Evolutionary conservation across 169 alveolate species (phyloP), one percentile per base, ranked within the genome.

Genomic region (Babesia bovis): DNA sequence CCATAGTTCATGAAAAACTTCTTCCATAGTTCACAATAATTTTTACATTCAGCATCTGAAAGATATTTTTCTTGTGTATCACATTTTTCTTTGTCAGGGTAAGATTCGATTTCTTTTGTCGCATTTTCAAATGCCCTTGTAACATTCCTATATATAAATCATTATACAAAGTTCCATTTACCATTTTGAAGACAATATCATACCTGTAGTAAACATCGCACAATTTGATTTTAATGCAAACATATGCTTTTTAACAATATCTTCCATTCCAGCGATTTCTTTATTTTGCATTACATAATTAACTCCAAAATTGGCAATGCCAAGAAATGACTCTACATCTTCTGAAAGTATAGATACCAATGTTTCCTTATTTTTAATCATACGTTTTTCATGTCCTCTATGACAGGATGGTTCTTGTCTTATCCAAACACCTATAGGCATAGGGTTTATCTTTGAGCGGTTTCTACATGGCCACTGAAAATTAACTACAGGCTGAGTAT

Each of bases 161-260:
- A 6, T 23, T 1, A 1, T 10, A 35, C 9, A 15, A 47, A 12
- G 6, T 21, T 3, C 17, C 26, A n/a, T 53, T 59, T 23, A 79
- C 87, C 84, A 79, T 50, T 71, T 59, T 12, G 33, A 9, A 26
- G 87, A 69, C 42, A 79, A 63, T 13, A 79, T 13, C 78, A 83
- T 79, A 15, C 90, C 90, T 6, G 82, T 63, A 35, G 85, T 68
- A 51, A 82, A 81, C 35, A 73, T 50, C 23, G 79, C 82, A 57
- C 90, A 51, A 35, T 82, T 57, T 36, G 83, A 65, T 40, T 79
- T 79, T 15, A 44, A 25, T 0, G 59, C 69, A 17, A 32, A 36
- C 4, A 26, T 17, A 35, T 32, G 17, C 23, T 21, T 30, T 36
- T 55, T 67, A 1, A 30, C 78, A 21, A 28, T 26, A 4, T 40